Conservation (phyloP, 352 stramenopile genomes). For the Phytopythium mirpurense region DNA sequence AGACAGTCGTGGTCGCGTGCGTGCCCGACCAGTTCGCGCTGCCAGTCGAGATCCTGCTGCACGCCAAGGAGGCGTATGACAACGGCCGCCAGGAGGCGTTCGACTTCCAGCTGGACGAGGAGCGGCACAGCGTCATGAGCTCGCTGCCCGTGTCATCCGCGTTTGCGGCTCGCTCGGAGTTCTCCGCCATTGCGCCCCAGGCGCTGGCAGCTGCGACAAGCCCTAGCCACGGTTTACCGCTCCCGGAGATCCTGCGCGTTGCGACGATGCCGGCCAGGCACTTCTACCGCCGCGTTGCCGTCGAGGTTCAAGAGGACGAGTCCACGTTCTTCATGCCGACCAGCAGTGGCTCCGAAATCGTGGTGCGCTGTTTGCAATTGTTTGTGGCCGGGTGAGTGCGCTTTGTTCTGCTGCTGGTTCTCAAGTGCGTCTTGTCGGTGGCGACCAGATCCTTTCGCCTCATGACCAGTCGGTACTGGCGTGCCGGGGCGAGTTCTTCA, state of each 20-base stretch:
- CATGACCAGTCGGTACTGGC: constrained; percentile 14
- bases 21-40: constrained; percentile 31
- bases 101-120: constrained; percentile 13
- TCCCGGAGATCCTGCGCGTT: constrained; percentile 38
- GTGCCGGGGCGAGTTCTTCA: constrained; percentile 39
- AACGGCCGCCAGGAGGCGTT: constrained; percentile 16
- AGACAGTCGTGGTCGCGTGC: constrained; percentile 30
- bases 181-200: constrained; percentile 30
- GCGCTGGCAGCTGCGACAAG: neutral
- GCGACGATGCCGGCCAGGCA: constrained; percentile 29
- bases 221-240: constrained; percentile 10
- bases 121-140: constrained; percentile 5
- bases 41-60: constrained; percentile 30
- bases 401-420: too few relatives aligned
- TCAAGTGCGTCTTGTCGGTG: too few relatives aligned
- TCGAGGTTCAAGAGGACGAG: constrained; percentile 27
- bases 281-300: constrained; percentile 34
- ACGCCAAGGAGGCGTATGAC: constrained; percentile 20
- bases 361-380: too few relatives aligned
- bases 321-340: constrained; percentile 26
- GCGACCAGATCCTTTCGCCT: constrained; percentile 15
- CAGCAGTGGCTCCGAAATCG: neutral
- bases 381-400: too few relatives aligned
- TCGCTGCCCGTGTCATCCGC: constrained; percentile 37
- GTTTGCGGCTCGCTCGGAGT: constrained; percentile 35